A percentile compares a stretch with the other conserved stretches of the same genome.
phyloP scores from a whole-genome alignment of 257 asterid species.

The Cinchona pubescens region DNA sequence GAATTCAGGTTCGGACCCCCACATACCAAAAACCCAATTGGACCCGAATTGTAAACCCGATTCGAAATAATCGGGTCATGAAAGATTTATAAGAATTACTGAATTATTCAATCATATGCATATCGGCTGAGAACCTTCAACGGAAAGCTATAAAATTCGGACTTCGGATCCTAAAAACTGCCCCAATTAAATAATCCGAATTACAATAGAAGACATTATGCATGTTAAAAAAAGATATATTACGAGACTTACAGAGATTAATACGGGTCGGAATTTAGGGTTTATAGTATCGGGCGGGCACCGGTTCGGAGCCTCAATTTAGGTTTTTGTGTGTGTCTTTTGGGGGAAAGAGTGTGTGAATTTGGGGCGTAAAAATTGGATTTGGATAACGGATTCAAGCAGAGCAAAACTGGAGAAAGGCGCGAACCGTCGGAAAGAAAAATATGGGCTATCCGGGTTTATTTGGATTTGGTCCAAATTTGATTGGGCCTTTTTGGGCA shows the following conservation, averaged over 20 bases:
- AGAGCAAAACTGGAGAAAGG: slow-evolving; percentile 27
- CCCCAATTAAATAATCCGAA: slow-evolving; percentile 23
- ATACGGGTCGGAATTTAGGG: slow-evolving; percentile 21
- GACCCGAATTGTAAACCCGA: slow-evolving; percentile 17
- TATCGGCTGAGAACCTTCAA: slow-evolving; percentile 8
- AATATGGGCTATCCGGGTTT: slow-evolving; percentile 14
- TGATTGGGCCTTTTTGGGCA: slow-evolving; percentile 9
- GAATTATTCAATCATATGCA: not conserved
- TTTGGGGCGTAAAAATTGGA: no score
- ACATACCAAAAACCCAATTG: no score
- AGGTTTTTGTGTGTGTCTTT: no score
- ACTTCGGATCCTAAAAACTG: slow-evolving; percentile 26
- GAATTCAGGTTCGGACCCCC: not conserved
- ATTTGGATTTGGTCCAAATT: not conserved
- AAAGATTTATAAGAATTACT: no score
- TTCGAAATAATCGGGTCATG: not conserved
- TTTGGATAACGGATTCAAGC: slow-evolving; percentile 16
- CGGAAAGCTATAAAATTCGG: slow-evolving; percentile 23
- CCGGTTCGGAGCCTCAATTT: slow-evolving; percentile 16
- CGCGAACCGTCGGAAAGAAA: slow-evolving; percentile 37
- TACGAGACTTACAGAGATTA: slow-evolving; percentile 28
- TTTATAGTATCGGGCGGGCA: slow-evolving; percentile 7
- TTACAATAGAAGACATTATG: slow-evolving; percentile 8
- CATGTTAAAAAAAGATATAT: not conserved
- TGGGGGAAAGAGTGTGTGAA: no score